Evolutionary conservation across 1,284 basidiomycete species (phyloP), one percentile per base, ranked within the genome.

Genomic region (Puccinia triticina): DNA sequence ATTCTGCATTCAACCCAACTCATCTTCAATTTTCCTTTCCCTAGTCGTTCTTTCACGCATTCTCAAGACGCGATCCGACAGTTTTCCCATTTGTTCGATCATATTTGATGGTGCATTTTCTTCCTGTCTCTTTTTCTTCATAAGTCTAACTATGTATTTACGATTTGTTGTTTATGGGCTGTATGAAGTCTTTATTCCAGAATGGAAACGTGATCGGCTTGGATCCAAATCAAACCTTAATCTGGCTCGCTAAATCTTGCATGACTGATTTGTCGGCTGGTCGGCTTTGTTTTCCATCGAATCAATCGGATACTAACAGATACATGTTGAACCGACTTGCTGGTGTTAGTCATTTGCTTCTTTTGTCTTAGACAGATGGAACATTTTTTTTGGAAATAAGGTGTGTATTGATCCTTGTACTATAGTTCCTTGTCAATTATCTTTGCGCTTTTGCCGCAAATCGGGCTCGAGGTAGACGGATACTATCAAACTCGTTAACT

Each of bases 101-200:
- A 37, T 71, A 55, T 34, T 57, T 79, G 26, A 53, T 79, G 77
- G 77, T 79, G 67, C 34, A 43, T 1, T 26, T 23, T n/a, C 18
- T 64, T 29, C 5, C 34, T 55, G 21, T n/a, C 71, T 8, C 21
- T 18, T 40, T 32, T 32, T 32, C 32, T 34, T 34, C 5, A 7
- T 40, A n/a, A 23, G 12, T 5, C 43, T 55, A 23, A 53, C 29
- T 14, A 59, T 59, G 23, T 71, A 11, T 53, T 71, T 48, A 61
- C n/a, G 7, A 21, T 61, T 26, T 61, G 3, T 61, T 34, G 12
- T 21, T 10, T 3, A 16, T 61, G 26, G 43, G 16, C 69, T 7
- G 67, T 69, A n/a, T 50, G 7, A 71, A 79, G 77, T 79, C 77
- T 21, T 55, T 79, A 32, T 79, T 79, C 69, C 77, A 79, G 48